Evolutionary conservation across 805 yeast genomes (phyloP).

Genomic region (Wickerhamomyces xylosicus): DNA sequence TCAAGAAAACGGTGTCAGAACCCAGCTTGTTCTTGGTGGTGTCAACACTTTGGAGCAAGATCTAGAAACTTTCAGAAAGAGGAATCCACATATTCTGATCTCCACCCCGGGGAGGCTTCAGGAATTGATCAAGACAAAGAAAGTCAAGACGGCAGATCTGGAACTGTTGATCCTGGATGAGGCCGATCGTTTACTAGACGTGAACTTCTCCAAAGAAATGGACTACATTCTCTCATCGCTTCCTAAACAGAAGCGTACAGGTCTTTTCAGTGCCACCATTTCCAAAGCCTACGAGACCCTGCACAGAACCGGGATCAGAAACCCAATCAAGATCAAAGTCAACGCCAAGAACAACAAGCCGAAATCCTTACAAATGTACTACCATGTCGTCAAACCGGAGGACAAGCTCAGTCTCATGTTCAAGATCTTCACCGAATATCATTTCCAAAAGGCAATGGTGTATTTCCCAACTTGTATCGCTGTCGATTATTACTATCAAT

Average conservation of each 20-base stretch:
- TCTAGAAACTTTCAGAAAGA: conserved; percentile 39
- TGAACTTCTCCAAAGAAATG: conserved; percentile 62
- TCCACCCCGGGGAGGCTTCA: conserved; percentile 89
- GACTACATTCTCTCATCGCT: conserved; percentile 53
- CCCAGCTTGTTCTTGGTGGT: conserved; percentile 61
- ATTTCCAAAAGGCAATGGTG: conserved; percentile 74
- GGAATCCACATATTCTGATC: conserved; percentile 63
- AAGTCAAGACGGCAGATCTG: conserved; percentile 50
- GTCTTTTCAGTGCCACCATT: conserved; percentile 89
- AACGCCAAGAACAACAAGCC: conserved; percentile 50
- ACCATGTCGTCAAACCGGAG: conserved; percentile 48
- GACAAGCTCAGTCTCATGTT: conserved; percentile 51
- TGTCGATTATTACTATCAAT: conserved; percentile 65
- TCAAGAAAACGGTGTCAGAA: conserved; percentile 32
- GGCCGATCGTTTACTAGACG: conserved; percentile 81
- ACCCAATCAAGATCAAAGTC: conserved; percentile 84
- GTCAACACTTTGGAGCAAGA: conserved; percentile 61
- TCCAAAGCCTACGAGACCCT: conserved; percentile 70
- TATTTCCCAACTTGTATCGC: conserved; percentile 87
- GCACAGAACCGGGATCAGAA: conserved; percentile 82
- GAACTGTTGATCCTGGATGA: conserved; percentile 82
- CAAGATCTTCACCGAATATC: conserved; percentile 38
- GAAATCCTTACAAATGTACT: conserved; percentile 48
- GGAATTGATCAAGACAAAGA: conserved; percentile 50
- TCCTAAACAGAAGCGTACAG: conserved; percentile 91